Evolutionary conservation across 2,329 filamentous ascomycete genomes (phyloP).

Genomic region (Penicillium psychrosexuale): DNA sequence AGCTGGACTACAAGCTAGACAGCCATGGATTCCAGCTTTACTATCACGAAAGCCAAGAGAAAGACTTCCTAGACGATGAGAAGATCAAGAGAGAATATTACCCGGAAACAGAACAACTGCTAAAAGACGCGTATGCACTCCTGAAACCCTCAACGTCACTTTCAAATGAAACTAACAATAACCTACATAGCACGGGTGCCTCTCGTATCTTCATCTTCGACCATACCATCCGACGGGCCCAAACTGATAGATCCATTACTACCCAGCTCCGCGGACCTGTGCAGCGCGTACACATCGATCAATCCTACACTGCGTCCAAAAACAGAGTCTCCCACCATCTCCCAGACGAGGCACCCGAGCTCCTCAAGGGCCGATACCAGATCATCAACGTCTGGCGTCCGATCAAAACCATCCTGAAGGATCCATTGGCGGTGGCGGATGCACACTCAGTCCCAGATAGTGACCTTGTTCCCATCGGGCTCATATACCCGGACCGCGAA

Average conservation of each 20-base stretch:
- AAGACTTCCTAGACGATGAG: slow-evolving; percentile 43
- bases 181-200: slow-evolving; percentile 38
- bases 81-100: slow-evolving; percentile 45
- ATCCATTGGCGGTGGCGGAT: slow-evolving; percentile 55
- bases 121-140: slow-evolving; percentile 41
- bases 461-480: slow-evolving; percentile 49
- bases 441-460: slow-evolving; percentile 50
- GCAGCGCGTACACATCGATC: slow-evolving; percentile 53
- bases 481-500: slow-evolving; percentile 52
- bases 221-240: slow-evolving; percentile 48
- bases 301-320: slow-evolving; percentile 46
- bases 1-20: slow-evolving; percentile 46
- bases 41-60: slow-evolving; percentile 39
- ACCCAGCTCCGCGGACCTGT: slow-evolving; percentile 45
- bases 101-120: slow-evolving; percentile 46
- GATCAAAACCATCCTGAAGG: slow-evolving; percentile 50
- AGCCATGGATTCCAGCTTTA: slow-evolving; percentile 47
- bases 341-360: slow-evolving; percentile 41
- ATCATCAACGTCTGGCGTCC: slow-evolving; percentile 55
- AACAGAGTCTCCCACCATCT: slow-evolving; percentile 46
- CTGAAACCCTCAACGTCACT: not conserved
- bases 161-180: not conserved
- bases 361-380: slow-evolving; percentile 46
- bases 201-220: slow-evolving; percentile 50
- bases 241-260: slow-evolving; percentile 32